Conservation (phyloP, 1,284 basidiomycete genomes). For the Boletus calvinii region DNA sequence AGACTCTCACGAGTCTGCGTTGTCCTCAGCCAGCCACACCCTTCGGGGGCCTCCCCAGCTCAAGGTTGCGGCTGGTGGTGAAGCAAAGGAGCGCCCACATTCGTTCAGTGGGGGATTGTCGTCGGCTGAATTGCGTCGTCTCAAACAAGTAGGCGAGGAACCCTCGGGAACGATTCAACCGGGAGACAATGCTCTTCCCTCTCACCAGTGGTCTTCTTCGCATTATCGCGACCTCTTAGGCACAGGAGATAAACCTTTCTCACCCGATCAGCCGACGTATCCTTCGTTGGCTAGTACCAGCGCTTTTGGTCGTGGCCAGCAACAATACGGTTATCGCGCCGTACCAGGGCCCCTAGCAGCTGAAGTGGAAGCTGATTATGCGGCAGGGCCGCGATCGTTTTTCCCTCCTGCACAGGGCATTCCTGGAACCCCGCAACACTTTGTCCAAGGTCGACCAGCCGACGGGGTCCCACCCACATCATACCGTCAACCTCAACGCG, state of each 20-base stretch:
- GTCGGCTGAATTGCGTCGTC: conserved; percentile 64
- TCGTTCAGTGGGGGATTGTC: conserved; percentile 77
- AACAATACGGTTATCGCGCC: conserved; percentile 49
- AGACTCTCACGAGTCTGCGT: conserved; percentile 54
- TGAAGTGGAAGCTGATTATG: conserved; percentile 58
- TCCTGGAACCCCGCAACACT: conserved; percentile 41
- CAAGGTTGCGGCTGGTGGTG: conserved; percentile 49
- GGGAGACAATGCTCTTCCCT: conserved; percentile 36
- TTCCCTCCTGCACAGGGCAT: conserved; percentile 36
- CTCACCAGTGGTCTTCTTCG: conserved; percentile 46
- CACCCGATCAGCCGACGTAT: conserved; percentile 62
- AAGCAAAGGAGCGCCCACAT: conserved; percentile 72
- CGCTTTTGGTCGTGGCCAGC: conserved; percentile 41
- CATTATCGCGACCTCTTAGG: conserved; percentile 46
- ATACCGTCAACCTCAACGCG: conserved; percentile 59
- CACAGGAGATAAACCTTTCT: conserved; percentile 35
- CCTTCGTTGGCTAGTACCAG: conserved; percentile 58
- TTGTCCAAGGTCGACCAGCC: conserved; percentile 49
- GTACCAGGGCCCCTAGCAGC: conserved; percentile 43
- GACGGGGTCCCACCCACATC: conserved; percentile 45
- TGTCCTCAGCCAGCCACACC: conserved; percentile 51
- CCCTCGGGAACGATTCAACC: conserved; percentile 36
- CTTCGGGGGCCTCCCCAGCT: conserved; percentile 52
- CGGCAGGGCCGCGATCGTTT: conserved; percentile 54
- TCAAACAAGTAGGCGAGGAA: conserved; percentile 64